Percentiles rank a stretch among this genome's conserved stretches.
These are phyloP conservation scores for Pseudocercospora cruenta DNA, from an alignment of 2,329 filamentous ascomycete genomes.

Conservation along the genomic window DNA sequence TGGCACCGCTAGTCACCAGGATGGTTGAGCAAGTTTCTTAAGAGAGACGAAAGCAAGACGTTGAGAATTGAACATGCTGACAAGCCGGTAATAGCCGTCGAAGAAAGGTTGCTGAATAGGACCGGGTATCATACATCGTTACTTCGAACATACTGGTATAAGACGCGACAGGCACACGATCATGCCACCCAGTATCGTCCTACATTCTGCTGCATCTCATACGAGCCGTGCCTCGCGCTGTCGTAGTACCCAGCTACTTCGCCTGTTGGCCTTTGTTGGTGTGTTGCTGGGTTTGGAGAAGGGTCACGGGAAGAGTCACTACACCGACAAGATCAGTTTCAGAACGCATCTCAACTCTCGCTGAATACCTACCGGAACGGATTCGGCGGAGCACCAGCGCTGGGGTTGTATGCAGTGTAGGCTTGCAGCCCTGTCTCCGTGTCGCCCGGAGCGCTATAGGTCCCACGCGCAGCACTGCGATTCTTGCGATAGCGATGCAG, in stretches of 20 bases:
- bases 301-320: constrained; percentile 23
- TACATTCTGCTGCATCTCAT: constrained; percentile 24
- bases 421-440: constrained; percentile 24
- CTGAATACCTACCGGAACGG: constrained; percentile 27
- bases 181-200: constrained; percentile 18
- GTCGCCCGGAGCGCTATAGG: constrained; percentile 27
- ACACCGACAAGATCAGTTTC: constrained; percentile 14
- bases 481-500: constrained; percentile 43
- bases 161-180: constrained; percentile 7
- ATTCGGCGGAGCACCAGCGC: constrained; percentile 21
- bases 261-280: constrained; percentile 12
- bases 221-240: constrained; percentile 10
- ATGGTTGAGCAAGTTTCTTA: background rate
- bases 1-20: background rate
- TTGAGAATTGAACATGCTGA: constrained; percentile 5
- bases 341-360: background rate
- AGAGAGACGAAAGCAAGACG: background rate
- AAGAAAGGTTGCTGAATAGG: constrained; percentile 6
- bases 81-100: constrained; percentile 16
- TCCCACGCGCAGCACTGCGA: constrained; percentile 32
- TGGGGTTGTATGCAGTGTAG: constrained; percentile 28
- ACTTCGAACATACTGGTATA: constrained; percentile 11
- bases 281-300: constrained; percentile 16
- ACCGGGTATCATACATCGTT: constrained; percentile 18
- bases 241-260: constrained; percentile 22